These are phyloP conservation scores for Paramecium octaurelia DNA, from an alignment of 73 alveolate genomes.

Conservation along the genomic window DNA sequence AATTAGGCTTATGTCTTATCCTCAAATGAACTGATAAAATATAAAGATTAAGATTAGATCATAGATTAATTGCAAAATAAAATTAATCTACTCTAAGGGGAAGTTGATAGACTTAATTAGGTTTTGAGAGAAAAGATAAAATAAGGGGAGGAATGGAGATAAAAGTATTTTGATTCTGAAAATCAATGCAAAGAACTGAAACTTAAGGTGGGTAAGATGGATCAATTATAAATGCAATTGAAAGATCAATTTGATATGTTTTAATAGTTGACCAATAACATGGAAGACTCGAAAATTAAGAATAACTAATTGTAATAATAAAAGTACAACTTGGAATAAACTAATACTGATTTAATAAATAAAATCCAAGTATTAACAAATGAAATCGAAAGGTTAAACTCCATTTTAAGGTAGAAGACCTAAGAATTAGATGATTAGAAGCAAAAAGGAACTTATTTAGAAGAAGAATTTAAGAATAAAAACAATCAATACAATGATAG, in stretches of 20 bases:
- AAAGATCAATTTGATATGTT: neutral
- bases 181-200: neutral
- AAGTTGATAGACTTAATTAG: neutral
- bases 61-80: neutral
- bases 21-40: neutral
- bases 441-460: neutral
- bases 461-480: neutral
- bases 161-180: neutral
- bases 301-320: neutral
- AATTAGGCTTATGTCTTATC: neutral
- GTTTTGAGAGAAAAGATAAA: neutral
- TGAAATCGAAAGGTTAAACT: neutral
- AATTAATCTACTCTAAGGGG: neutral
- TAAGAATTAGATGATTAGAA: constrained; percentile 17
- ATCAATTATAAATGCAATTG: neutral
- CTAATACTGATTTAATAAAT: neutral
- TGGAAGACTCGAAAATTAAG: neutral
- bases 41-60: constrained; percentile 2
- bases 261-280: neutral
- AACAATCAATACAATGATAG: neutral
- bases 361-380: neutral
- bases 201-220: neutral
- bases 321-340: neutral
- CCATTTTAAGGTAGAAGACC: neutral
- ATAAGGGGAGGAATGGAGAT: constrained; percentile 27